A percentile compares a stretch with the other conserved stretches of the same genome.
phyloP scores from a whole-genome alignment of 129 eudicot species.

The Arctium lappa region DNA sequence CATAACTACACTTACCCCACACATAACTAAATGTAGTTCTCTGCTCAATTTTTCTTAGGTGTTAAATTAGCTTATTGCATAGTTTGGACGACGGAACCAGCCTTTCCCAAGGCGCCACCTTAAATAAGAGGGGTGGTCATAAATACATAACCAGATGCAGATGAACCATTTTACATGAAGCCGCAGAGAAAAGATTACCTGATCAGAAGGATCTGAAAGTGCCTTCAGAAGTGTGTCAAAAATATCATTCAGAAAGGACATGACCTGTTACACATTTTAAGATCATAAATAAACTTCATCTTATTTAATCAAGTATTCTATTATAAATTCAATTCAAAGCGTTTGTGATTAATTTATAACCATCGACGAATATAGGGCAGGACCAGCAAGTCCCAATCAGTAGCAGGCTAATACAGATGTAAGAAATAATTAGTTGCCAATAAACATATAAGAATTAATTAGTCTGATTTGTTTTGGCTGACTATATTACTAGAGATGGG shows the following conservation, averaged over 20 bases:
- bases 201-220: constrained; percentile 90
- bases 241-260: constrained; percentile 73
- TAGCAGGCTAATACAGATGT: too few species aligned
- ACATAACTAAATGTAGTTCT: background rate
- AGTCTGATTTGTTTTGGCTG: too few species aligned
- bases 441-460: too few species aligned
- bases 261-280: constrained; percentile 54
- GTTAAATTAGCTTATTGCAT: background rate
- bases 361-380: too few species aligned
- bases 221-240: constrained; percentile 89
- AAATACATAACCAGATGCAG: background rate
- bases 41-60: background rate
- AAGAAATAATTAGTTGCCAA: too few species aligned
- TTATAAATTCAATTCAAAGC: too few species aligned
- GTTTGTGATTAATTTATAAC: too few species aligned
- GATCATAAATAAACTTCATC: constrained; percentile 14
- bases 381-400: too few species aligned
- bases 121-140: background rate
- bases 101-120: background rate
- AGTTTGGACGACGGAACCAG: background rate
- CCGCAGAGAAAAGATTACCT: constrained; percentile 53
- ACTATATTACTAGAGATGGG: too few species aligned
- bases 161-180: background rate
- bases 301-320: background rate
- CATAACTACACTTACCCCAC: background rate